Base-by-base conservation (phyloP, 805 yeast genomes). In the Pichia ethanolica region DNA sequence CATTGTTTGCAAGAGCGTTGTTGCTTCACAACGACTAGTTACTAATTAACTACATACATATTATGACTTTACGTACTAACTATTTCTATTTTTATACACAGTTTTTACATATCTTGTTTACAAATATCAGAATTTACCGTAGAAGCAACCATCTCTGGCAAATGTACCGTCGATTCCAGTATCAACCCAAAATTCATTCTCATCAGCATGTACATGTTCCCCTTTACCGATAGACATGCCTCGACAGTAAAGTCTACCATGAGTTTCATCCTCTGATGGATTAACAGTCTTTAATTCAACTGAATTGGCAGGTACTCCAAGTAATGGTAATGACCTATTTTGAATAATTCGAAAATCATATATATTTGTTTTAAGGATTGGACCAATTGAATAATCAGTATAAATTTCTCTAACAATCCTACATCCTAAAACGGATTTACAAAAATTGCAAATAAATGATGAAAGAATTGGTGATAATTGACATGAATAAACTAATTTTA, bases 131-230 rank as follows among this genome's bases (percentile, higher is more conserved):
- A 41, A 10, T 9, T 46, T 35, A 7, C 56, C 72, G 60, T 84
- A 85, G 51, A 85, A 72, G 59, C 90, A 83, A 3, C 90, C 90
- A 63, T 85, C 91, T 32, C 64, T 69, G 12, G 89, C 90, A 74
- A 83, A 82, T 36, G 71, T 69, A 0, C 88, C 89, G 35, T 55
- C 58, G 0, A 81, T 67, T 6, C 75, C 75, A 4, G 76, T 68
- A 10, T 68, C 64, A 66, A 72, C 67, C 65, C 74, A 82, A 25
- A 77, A 75, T 53, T 75, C 80, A 7, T 76, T 71, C n/a, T 74
- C 75, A 5, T 74, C 75, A 4, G 60, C 57, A 1, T 42, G 51
- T 34, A 53, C 42, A 4, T 36, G 48, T 9, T 49, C 59, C 26
- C 53, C 46, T 55, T 73, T 81, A 0, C 89, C 89, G 26, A 85